These are phyloP conservation scores for Eimeria tenella DNA, from an alignment of 169 alveolate species.

Conservation along the genomic window DNA sequence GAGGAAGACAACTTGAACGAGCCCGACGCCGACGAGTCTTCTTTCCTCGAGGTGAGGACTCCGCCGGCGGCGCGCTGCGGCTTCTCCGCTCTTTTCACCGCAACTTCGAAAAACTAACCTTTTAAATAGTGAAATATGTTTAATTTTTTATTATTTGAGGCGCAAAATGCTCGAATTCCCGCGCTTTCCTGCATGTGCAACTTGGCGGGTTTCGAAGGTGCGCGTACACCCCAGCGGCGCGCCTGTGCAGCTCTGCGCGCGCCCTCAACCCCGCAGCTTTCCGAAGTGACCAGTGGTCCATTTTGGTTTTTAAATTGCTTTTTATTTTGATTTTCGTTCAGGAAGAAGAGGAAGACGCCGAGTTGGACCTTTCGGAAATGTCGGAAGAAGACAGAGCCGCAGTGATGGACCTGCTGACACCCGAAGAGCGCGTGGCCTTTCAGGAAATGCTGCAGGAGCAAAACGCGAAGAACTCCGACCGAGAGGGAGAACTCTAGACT, in stretches of 20 bases:
- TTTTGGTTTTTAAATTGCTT: neutral
- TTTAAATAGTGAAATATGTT: no score
- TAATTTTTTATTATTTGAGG: no score
- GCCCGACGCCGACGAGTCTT: neutral
- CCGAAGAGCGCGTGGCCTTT: slow-evolving; percentile 5
- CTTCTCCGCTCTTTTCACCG: neutral
- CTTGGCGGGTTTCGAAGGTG: no score
- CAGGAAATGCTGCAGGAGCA: slow-evolving; percentile 1
- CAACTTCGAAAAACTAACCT: neutral
- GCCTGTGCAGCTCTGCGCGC: no score
- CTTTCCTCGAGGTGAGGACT: slow-evolving; percentile 17
- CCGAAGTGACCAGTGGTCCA: no score
- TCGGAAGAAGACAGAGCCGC: neutral
- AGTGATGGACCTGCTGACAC: slow-evolving; percentile 3
- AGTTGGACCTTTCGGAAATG: slow-evolving; percentile 7
- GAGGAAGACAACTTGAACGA: neutral
- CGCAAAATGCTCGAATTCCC: no score
- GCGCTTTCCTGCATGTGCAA: no score
- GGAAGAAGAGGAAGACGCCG: neutral
- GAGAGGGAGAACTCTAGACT: neutral
- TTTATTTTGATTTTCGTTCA: neutral
- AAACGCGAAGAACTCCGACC: neutral
- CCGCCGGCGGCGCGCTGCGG: no score
- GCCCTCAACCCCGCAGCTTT: no score
- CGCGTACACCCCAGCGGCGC: no score